Base-by-base conservation (phyloP, 768 basidiomycete species). In the Suillus decipiens region DNA sequence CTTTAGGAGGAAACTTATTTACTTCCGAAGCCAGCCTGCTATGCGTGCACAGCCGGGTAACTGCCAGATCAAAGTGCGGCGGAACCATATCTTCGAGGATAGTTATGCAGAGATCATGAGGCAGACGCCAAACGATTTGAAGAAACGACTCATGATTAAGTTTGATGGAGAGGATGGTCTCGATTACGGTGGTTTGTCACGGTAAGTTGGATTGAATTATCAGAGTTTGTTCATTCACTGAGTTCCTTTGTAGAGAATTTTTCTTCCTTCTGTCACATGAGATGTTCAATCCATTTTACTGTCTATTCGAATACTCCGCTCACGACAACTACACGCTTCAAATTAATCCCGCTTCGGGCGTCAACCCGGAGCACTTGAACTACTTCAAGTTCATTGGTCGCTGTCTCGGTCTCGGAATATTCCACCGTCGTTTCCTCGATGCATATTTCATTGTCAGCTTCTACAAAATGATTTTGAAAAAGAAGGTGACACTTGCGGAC, bases 211-310 rank as follows among this genome's bases (percentile, higher is more conserved):
- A 59, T 8, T 37, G 31, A 34, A 34, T 22, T 28, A 28, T 45
- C 28, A 54, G 5, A 47, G 60, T 28, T 37, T 48, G 17, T 48
- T 1, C 10, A 37, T 42, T 48, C 9, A 54, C 61, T 72, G 62
- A 71, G 50, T 37, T 48, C 64, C 22, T 51, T 28, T 63, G 50
- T 77, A 96, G 96, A 82, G 97, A 99, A 79, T 99, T 99, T 84
- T 99, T 99, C 85, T 99, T 99, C 91, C 81, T 99, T 63, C 85
- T 99, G 55, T 99, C 96, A 39, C 97, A 99, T 76, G 97, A 99
- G 78, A 99, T 99, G 97, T 99, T 99, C 84, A 97, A 99, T 77
- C 97, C 97, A 28, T 99, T 99, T 85, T 99, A 99, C 79, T 99
- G 97, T 76, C 82, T 99, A 12, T 99, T 99, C 79, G 97, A 99